Percentiles rank a stretch among this genome's conserved stretches.
Evolutionary conservation across 352 stramenopile genomes (phyloP).

Genomic region (Phytophthora palmivora): DNA sequence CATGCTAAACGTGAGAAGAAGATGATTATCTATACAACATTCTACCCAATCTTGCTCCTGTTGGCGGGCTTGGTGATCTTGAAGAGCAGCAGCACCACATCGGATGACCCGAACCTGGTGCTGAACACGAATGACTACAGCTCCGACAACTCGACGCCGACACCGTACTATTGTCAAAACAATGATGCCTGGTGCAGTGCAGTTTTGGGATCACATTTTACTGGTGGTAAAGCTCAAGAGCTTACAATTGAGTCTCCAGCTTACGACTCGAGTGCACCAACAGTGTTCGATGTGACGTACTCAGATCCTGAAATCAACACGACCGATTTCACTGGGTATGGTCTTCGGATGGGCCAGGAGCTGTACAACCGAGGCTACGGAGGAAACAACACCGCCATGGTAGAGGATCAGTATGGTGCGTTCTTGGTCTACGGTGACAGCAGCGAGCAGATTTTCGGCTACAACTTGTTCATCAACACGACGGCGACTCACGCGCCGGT

Average conservation of each 20-base stretch:
- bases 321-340: slow-evolving; percentile 41
- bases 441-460: slow-evolving; percentile 42
- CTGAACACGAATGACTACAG: slow-evolving; percentile 28
- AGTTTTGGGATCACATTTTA: slow-evolving; percentile 37
- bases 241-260: slow-evolving; percentile 21
- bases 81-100: slow-evolving; percentile 29
- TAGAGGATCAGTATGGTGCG: slow-evolving; percentile 41
- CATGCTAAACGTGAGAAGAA: slow-evolving; percentile 52
- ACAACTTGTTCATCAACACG: slow-evolving; percentile 63
- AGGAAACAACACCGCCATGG: not conserved
- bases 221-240: slow-evolving; percentile 28
- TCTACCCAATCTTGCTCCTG: slow-evolving; percentile 57
- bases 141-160: slow-evolving; percentile 31
- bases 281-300: slow-evolving; percentile 53
- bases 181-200: slow-evolving; percentile 37
- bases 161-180: slow-evolving; percentile 41
- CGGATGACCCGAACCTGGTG: slow-evolving; percentile 43
- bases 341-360: slow-evolving; percentile 43
- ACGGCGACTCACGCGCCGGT: slow-evolving; percentile 39
- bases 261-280: slow-evolving; percentile 40
- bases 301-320: slow-evolving; percentile 43
- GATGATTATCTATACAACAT: slow-evolving; percentile 50
- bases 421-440: slow-evolving; percentile 46
- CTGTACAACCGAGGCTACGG: slow-evolving; percentile 50
- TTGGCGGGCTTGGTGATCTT: slow-evolving; percentile 55